A percentile compares a stretch with the other conserved stretches of the same genome.
phyloP scores from a whole-genome alignment of 257 asterid species.

The Nicotiana attenuata region DNA sequence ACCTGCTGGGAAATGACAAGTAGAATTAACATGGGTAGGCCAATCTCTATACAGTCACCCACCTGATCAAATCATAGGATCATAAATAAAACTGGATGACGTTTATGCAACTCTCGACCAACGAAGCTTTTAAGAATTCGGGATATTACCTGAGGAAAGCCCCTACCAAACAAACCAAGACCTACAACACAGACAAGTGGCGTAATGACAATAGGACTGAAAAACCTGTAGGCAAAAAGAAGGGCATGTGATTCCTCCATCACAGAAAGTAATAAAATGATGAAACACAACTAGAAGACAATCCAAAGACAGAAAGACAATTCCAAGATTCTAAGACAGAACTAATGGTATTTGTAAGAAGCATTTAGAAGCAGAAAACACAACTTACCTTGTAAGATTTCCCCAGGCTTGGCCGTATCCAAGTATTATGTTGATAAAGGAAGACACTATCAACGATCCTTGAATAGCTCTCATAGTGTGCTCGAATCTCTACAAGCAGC shows the following conservation, averaged over 20 bases:
- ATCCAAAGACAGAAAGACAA: not conserved
- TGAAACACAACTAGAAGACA: slow-evolving; percentile 1
- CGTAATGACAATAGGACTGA: slow-evolving; percentile 76
- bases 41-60: slow-evolving; percentile 76
- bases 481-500: slow-evolving; percentile 68
- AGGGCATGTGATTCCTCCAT: not conserved
- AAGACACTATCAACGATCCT: slow-evolving; percentile 89
- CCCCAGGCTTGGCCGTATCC: slow-evolving; percentile 90
- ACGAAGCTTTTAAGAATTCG: not conserved
- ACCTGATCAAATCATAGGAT: slow-evolving; percentile 45
- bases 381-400: slow-evolving; percentile 58
- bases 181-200: slow-evolving; percentile 84
- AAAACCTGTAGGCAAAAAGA: slow-evolving; percentile 36
- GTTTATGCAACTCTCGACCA: not conserved
- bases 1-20: slow-evolving; percentile 81
- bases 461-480: slow-evolving; percentile 90
- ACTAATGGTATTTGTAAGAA: not conserved
- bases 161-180: slow-evolving; percentile 81
- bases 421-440: slow-evolving; percentile 67
- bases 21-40: slow-evolving; percentile 83
- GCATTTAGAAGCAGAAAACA: slow-evolving; percentile 1
- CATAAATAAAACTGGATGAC: slow-evolving; percentile 10
- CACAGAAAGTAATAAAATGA: not conserved
- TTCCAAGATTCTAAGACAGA: not conserved
- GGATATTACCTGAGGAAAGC: slow-evolving; percentile 70